A percentile compares a stretch with the other conserved stretches of the same genome.
Conservation (phyloP, 1,139 yeast genomes). For the Ashbya aceris region DNA sequence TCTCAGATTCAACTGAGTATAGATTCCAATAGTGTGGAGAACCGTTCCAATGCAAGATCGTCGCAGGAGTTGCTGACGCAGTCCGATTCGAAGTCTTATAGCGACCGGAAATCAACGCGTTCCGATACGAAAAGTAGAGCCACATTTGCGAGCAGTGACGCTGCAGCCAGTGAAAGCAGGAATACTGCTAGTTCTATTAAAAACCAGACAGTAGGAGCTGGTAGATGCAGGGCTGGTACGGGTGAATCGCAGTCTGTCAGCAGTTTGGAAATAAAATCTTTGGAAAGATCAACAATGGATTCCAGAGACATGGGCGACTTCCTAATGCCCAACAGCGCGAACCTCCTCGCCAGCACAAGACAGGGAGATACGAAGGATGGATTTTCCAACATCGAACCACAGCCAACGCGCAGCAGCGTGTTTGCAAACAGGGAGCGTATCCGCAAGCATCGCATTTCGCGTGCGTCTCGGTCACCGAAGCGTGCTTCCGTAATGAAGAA, state of each 20-base stretch:
- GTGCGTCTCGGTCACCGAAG: not conserved
- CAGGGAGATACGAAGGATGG: not conserved
- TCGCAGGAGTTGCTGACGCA: too few species aligned
- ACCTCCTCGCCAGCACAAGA: not conserved
- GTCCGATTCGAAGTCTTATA: too few species aligned
- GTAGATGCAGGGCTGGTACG: too few species aligned
- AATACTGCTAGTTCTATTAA: too few species aligned
- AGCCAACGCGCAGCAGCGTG: not conserved
- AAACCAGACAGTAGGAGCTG: too few species aligned
- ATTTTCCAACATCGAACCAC: not conserved
- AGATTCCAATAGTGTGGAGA: too few species aligned
- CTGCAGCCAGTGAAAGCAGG: too few species aligned
- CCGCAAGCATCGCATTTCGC: not conserved
- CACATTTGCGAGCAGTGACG: too few species aligned
- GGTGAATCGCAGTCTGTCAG: not conserved
- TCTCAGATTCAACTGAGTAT: too few species aligned
- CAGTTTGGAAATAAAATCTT: slow-evolving; percentile 1
- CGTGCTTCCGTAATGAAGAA: not conserved
- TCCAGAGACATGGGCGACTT: not conserved
- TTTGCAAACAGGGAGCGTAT: not conserved
- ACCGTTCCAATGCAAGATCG: too few species aligned
- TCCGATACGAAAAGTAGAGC: too few species aligned
- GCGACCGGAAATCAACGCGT: too few species aligned
- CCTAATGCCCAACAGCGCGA: slow-evolving; percentile 1
- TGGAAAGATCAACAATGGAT: not conserved